These are phyloP conservation scores for Glebionis coronaria DNA, from an alignment of 129 eudicot genomes.

Conservation along the genomic window DNA sequence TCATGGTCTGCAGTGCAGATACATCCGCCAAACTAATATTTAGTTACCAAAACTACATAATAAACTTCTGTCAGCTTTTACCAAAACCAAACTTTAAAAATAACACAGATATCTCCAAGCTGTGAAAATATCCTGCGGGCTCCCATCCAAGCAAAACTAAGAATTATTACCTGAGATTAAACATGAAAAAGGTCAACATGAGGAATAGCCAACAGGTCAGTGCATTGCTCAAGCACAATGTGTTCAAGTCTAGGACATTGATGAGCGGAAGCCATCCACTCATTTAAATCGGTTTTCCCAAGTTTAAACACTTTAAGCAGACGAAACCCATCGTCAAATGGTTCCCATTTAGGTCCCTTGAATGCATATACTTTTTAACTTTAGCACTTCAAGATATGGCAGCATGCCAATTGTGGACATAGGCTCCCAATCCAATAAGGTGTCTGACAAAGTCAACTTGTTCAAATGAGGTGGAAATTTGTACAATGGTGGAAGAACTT, in stretches of 20 bases:
- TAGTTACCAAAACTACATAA: too few relatives aligned
- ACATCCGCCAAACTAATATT: constrained; percentile 40
- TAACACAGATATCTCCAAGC: too few relatives aligned
- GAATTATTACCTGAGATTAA: too few relatives aligned
- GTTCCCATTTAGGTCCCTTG: constrained; percentile 36
- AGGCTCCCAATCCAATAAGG: constrained; percentile 37
- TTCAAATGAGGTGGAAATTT: constrained; percentile 40
- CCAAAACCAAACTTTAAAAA: too few relatives aligned
- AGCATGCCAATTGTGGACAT: constrained; percentile 41
- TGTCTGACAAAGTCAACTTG: constrained; percentile 37
- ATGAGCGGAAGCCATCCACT: constrained; percentile 35
- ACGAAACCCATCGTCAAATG: constrained; percentile 42
- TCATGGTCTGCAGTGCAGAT: constrained; percentile 32
- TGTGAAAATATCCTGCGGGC: too few relatives aligned
- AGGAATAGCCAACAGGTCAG: constrained; percentile 31
- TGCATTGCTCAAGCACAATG: constrained; percentile 25
- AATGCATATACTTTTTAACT: constrained; percentile 41
- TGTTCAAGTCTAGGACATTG: constrained; percentile 41
- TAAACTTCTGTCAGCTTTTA: too few relatives aligned
- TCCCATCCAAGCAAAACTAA: too few relatives aligned
- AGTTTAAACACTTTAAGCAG: constrained; percentile 30
- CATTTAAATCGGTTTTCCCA: constrained; percentile 30
- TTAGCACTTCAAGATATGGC: constrained; percentile 52
- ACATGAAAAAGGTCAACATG: too few relatives aligned
- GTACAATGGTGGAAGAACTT: constrained; percentile 19